Evolutionary conservation across 1,139 yeast species (phyloP).

Genomic region (Lizanozyma gosingica): DNA sequence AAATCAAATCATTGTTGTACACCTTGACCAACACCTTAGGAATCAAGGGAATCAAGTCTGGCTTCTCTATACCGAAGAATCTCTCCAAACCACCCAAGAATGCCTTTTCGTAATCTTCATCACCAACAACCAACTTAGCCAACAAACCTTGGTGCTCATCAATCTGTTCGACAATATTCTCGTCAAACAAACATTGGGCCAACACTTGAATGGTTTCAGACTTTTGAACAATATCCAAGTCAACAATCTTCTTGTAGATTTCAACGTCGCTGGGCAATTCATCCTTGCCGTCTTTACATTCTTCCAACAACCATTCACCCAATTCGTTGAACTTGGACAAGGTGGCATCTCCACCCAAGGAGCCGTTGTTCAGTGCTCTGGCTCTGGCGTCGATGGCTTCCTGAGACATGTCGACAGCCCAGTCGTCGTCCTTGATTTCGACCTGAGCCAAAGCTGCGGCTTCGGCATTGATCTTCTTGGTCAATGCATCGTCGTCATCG

Average conservation of each 20-base stretch:
- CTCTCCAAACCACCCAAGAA: constrained; percentile 95
- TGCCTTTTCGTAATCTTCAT: constrained; percentile 69
- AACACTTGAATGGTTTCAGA: constrained; percentile 83
- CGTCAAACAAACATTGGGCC: constrained; percentile 84
- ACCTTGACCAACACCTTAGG: constrained; percentile 77
- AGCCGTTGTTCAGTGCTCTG: constrained; percentile 28
- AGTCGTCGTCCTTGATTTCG: constrained; percentile 76
- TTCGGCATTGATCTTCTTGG: constrained; percentile 77
- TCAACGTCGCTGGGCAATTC: constrained; percentile 78
- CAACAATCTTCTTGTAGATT: constrained; percentile 81
- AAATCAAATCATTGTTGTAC: constrained; percentile 74
- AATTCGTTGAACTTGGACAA: constrained; percentile 51
- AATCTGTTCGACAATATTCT: constrained; percentile 65
- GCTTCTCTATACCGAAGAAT: constrained; percentile 75
- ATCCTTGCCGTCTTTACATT: constrained; percentile 44
- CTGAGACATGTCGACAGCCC: constrained; percentile 98
- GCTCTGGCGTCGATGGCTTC: constrained; percentile 96
- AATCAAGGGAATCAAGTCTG: constrained; percentile 60
- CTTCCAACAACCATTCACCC: constrained; percentile 78
- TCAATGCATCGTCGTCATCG: constrained; percentile 68
- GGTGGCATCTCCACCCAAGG: constrained; percentile 31
- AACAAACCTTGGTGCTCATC: constrained; percentile 75
- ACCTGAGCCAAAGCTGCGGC: constrained; percentile 59
- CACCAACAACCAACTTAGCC: constrained; percentile 60
- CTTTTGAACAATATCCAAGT: constrained; percentile 62